Percentiles rank a stretch among this genome's conserved stretches.
These are phyloP conservation scores for Coemansia reversa DNA, from an alignment of 192 early-diverging fungal species.

Conservation along the genomic window DNA sequence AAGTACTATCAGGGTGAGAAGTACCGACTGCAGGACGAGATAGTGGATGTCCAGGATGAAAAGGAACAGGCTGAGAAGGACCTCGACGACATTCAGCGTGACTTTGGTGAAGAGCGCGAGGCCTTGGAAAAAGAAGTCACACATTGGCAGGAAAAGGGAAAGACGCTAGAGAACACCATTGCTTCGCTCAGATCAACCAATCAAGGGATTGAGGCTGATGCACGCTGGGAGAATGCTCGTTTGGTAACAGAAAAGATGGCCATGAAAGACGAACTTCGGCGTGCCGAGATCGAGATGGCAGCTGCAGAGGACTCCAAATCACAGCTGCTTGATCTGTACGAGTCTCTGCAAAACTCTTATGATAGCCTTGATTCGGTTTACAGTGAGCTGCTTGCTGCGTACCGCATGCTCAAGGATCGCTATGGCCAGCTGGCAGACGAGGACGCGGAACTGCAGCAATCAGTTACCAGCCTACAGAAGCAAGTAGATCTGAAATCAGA, in stretches of 20 bases:
- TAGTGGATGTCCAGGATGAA: constrained; percentile 29
- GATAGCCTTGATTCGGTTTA: constrained; percentile 35
- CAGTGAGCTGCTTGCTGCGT: constrained; percentile 39
- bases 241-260: constrained; percentile 51
- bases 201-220: constrained; percentile 42
- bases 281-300: constrained; percentile 48
- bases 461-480: constrained; percentile 13
- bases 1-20: constrained; percentile 55
- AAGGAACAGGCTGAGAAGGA: constrained; percentile 49
- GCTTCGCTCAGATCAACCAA: constrained; percentile 21
- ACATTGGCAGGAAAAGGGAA: constrained; percentile 47
- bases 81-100: constrained; percentile 51
- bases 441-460: constrained; percentile 10
- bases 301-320: constrained; percentile 38
- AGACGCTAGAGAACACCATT: constrained; percentile 35
- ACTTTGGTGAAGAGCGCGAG: constrained; percentile 49
- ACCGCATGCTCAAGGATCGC: constrained; percentile 41
- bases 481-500: constrained; percentile 4
- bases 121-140: constrained; percentile 39
- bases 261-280: constrained; percentile 47
- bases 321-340: constrained; percentile 39
- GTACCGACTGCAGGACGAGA: constrained; percentile 50
- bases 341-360: constrained; percentile 35
- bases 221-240: constrained; percentile 41
- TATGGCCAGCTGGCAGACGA: constrained; percentile 28